phyloP scores from a whole-genome alignment of 495 filamentous ascomycete species.

The Podospora didyma region DNA sequence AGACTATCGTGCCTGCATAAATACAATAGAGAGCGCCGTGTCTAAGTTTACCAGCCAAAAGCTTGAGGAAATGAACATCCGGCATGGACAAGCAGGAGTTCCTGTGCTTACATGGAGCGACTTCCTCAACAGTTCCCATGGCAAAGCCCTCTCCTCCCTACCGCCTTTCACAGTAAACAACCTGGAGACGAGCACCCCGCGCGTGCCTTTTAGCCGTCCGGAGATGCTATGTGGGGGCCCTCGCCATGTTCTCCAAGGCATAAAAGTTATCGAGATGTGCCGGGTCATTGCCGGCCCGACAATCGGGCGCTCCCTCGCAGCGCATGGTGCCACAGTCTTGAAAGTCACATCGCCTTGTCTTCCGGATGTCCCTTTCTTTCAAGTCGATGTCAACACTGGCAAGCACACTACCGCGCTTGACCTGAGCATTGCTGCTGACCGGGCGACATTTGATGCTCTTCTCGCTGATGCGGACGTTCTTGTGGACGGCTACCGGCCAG shows the following conservation, averaged over 20 bases:
- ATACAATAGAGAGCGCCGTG: conserved; percentile 63
- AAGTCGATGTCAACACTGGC: conserved; percentile 73
- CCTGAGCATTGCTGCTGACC: conserved; percentile 50
- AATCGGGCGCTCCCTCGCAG: conserved; percentile 60
- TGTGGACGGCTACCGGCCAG: conserved; percentile 67
- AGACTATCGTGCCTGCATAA: conserved; percentile 62
- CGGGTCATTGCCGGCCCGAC: conserved; percentile 61
- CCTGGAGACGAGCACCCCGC: conserved; percentile 27
- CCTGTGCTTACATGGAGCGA: conserved; percentile 61
- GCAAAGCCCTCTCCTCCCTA: conserved; percentile 29
- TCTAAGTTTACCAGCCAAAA: conserved; percentile 57
- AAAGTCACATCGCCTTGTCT: conserved; percentile 67
- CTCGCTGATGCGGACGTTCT: conserved; percentile 56
- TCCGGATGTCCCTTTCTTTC: conserved; percentile 75
- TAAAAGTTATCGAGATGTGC: conserved; percentile 65
- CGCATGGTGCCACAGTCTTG: conserved; percentile 65
- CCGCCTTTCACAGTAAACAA: conserved; percentile 23
- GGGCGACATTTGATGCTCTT: conserved; percentile 54
- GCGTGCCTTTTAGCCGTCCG: conserved; percentile 48
- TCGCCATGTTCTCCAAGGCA: conserved; percentile 47
- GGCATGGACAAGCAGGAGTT: conserved; percentile 62
- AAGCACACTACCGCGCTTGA: conserved; percentile 55
- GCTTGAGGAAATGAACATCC: conserved; percentile 61
- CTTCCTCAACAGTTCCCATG: conserved; percentile 58
- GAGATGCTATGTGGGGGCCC: conserved; percentile 15